Base-by-base conservation (phyloP, 805 yeast species). In the Saccharomycopsis malanga region DNA sequence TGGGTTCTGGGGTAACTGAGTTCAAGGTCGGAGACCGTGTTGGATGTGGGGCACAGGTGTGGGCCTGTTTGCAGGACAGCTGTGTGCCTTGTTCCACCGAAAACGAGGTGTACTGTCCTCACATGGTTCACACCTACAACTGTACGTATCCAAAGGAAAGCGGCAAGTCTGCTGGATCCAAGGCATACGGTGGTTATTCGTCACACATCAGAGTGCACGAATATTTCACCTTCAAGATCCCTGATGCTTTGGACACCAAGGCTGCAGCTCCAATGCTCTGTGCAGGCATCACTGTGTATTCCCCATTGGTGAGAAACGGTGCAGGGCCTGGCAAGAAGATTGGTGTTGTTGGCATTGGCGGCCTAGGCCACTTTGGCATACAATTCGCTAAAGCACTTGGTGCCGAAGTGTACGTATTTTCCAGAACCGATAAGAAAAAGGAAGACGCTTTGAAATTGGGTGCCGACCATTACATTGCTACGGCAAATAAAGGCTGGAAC, bases 271-370 rank as follows among this genome's bases (percentile, higher is more conserved):
- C 81, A 24, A 61, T 76, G 62, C 59, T 76, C 57, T 76, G 81
- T 62, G 81, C 77, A 49, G 81, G 80, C 41, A 64, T 74, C 49
- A 76, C 80, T 5, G 75, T 70, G 15, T 76, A 64, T 55, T 71
- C 76, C 24, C 81, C 81, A 21, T 60, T 75, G 55, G 67, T 63
- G 49, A 70, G 81, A 62, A 67, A 68, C 23, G 65, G 65, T 46
- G 65, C 59, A 46, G 68, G 59, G 3, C 60, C 61, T 44, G 68
- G 71, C 20, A 67, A 68, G 39, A 70, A 65, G 39, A 81, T 80
- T 43, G 85, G 81, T 37, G 63, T 80, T 48, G 71, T 74, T 48
- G 85, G 84, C 46, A 70, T 80, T 49, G 86, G 86, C 44, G 86
- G 86, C 29, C 69, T 80, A 48, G 86, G 86, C 41, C 81, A 77